Conservation (phyloP, 2,329 filamentous ascomycete species). For the Gnomoniopsis sp. region DNA sequence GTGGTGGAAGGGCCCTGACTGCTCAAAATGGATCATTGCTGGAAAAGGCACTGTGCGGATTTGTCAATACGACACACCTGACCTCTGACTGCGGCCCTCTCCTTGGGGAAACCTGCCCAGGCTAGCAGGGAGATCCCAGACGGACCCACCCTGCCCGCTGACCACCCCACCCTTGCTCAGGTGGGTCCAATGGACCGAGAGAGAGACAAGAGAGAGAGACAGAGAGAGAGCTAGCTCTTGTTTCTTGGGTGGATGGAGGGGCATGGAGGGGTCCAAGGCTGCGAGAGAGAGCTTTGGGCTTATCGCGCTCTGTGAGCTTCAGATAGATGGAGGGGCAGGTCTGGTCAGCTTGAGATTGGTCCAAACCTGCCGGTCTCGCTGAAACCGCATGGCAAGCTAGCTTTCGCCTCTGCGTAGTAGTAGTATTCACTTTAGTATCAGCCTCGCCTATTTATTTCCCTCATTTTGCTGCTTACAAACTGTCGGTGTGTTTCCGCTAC, state of each 20-base stretch:
- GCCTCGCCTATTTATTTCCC: constrained; percentile 6
- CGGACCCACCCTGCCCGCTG: not conserved
- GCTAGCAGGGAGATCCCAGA: not conserved
- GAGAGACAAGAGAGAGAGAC: no score
- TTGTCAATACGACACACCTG: not conserved
- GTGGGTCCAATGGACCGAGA: not conserved
- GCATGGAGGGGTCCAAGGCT: constrained; percentile 16
- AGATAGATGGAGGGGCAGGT: not conserved
- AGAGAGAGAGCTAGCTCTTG: constrained; percentile 2
- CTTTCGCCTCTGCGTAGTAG: no score
- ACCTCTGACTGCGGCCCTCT: not conserved
- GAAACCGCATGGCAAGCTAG: no score
- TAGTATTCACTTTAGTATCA: not conserved
- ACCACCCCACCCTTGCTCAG: not conserved
- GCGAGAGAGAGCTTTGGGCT: not conserved
- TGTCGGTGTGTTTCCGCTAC: constrained; percentile 13
- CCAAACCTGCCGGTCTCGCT: not conserved
- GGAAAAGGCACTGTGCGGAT: constrained; percentile 14
- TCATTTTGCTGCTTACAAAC: constrained; percentile 8
- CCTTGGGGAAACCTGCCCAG: not conserved
- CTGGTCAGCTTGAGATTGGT: not conserved
- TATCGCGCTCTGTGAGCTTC: no score
- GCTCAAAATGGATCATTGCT: not conserved
- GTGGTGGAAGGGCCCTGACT: not conserved
- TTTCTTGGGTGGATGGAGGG: no score